Evolutionary conservation across 345 rosid genomes (phyloP).

Genomic region (Combretum micranthum): DNA sequence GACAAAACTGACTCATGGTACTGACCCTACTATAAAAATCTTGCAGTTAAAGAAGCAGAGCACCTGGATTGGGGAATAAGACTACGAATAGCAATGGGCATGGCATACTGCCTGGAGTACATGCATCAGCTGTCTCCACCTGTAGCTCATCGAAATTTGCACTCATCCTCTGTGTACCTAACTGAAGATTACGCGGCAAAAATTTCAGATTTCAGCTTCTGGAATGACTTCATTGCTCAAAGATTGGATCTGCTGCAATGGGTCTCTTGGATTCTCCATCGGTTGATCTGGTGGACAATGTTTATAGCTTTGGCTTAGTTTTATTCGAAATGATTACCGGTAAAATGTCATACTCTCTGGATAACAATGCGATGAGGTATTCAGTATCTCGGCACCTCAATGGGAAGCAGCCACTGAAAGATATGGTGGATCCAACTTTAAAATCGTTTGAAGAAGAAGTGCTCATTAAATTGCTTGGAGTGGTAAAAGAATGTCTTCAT

Average conservation of each 20-base stretch:
- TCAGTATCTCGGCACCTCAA: slow-evolving; percentile 39
- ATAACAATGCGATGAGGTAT: slow-evolving; percentile 30
- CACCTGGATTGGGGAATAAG: slow-evolving; percentile 86
- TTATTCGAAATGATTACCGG: slow-evolving; percentile 75
- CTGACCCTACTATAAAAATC: slow-evolving; percentile 5
- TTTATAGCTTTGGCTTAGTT: slow-evolving; percentile 61
- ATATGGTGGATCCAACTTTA: slow-evolving; percentile 67
- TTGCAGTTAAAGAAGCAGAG: slow-evolving; percentile 75
- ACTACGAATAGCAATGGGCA: slow-evolving; percentile 75
- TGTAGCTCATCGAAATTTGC: slow-evolving; percentile 45
- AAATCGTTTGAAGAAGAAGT: slow-evolving; percentile 43
- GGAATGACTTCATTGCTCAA: slow-evolving; percentile 35
- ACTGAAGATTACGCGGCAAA: slow-evolving; percentile 96
- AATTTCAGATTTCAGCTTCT: slow-evolving; percentile 66
- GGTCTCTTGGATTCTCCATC: slow-evolving; percentile 35
- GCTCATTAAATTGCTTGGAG: slow-evolving; percentile 43
- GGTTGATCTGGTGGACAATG: slow-evolving; percentile 38
- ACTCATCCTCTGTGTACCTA: slow-evolving; percentile 63
- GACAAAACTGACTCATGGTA: background rate
- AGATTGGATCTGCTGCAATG: slow-evolving; percentile 30
- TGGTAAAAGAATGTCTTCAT: slow-evolving; percentile 55
- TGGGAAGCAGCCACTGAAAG: slow-evolving; percentile 31
- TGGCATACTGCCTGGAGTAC: slow-evolving; percentile 87
- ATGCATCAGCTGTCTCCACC: slow-evolving; percentile 85
- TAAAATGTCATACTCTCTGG: slow-evolving; percentile 45